Base-by-base conservation (phyloP, 2,329 filamentous ascomycete species). In the Pleurostoma richardsiae region DNA sequence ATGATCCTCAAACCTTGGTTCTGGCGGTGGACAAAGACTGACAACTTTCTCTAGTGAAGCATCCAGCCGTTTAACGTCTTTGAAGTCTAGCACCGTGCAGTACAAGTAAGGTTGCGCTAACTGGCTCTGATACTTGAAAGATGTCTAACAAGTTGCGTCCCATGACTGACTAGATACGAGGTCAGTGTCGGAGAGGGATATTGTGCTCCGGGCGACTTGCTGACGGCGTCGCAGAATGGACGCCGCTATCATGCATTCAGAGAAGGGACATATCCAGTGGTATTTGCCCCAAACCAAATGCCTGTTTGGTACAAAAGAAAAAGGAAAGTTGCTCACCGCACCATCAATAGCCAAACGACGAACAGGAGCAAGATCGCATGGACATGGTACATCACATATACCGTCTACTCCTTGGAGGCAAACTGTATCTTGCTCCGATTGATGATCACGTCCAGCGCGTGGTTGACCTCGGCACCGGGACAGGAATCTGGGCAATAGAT, bases 401-500 rank as follows among this genome's bases (percentile, higher is more conserved):
- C 40, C 72, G 70, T 57, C 55, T 75, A 47, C 62, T 77, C 10
- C 73, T 71, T 49, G 70, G 69, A 45, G 64, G 70, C 33, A 66
- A 67, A 48, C 61, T 80, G n/a, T 69, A 74, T 54, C 77, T 76
- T 55, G 74, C 77, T 3, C 76, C 77, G 3, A 68, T 80, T 43
- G 68, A 66, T 4, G 59, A 68, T 3, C 60, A 69, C 39, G 70
- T 73, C 0, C 72, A 77, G 49, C 66, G 73, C 50, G 66, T 80
- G 6, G 60, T 82, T n/a, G 79, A 82, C 52, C 70, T 82, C 40
- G 78, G 77, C 11, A 81, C 78, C 0, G 78, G 79, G 3, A 81
- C 77, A 1, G 78, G 78, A 3, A 77, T 79, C 5, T 81, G 78
- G 78, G 74, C 77, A 6, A 79, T 82, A 45, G 77, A 80, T n/a